Base-by-base conservation (phyloP, 2,329 filamentous ascomycete genomes). In the Lachnellula arida region DNA sequence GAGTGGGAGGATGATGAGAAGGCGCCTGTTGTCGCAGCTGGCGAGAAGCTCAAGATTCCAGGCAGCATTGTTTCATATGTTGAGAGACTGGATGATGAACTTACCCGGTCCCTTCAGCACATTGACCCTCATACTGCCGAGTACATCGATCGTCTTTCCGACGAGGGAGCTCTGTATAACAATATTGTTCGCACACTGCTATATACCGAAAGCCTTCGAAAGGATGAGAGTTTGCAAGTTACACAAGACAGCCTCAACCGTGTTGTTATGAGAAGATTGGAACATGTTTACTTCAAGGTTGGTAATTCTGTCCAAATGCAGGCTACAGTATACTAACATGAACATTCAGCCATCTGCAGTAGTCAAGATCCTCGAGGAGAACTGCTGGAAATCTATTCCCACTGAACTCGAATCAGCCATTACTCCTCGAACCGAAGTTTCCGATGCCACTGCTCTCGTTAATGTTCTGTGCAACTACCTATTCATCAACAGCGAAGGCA, bases 1-100 rank as follows among this genome's bases (percentile, higher is more conserved):
- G 94, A 99, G 75, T 97, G 94, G 94, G 94, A 99, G 65, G 94
- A 99, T 68, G 95, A 99, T 65, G 95, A 99, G 67, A 97, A 97
- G 79, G 82, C 86, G 42, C 94, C 94, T 14, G 80, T 80, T 34
- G 78, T 93, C 64, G 83, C 82, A 55, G 74, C 81, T 22, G 89
- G 85, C 60, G 86, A 96, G 73, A 88, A 84, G 72, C 89, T 96
- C 81, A 92, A 88, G 78, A 84, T 99, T 56, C 90, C 94, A 19
- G 95, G 94, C 70, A 97, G 91, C 77, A 79, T 97, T 59, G 90
- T 97, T 46, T 97, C 94, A 0, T 95, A 93, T 70, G 85, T 96
- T 34, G 94, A 99, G 80, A 84, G 94, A 70, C 82, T 99, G 19
- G 94, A 99, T 68, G 94, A 99, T 69, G 95, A 99, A 77, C 89